Evolutionary conservation across 805 yeast species (phyloP).

Genomic region (Wickerhamiella allomyrinae): DNA sequence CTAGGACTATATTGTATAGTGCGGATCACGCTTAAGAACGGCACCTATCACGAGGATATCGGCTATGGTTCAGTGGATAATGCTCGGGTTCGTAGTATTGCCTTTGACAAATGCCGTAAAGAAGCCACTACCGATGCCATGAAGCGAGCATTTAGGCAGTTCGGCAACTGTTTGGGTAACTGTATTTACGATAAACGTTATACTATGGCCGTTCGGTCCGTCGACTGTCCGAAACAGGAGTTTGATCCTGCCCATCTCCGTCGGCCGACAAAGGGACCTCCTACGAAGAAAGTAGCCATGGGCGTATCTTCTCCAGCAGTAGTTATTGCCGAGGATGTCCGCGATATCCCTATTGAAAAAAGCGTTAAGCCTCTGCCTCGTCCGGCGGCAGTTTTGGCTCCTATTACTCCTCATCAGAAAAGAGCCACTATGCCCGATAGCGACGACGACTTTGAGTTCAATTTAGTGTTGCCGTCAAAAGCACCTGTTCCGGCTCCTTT

Average conservation of each 20-base stretch:
- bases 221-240: conserved; percentile 14
- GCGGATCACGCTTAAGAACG: conserved; percentile 53
- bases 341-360: too few relatives aligned
- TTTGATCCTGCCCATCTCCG: conserved; percentile 15
- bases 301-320: background rate
- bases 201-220: conserved; percentile 31
- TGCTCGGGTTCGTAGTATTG: conserved; percentile 29
- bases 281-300: background rate
- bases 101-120: conserved; percentile 64
- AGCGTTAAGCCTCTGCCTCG: background rate
- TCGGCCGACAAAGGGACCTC: conserved; percentile 10
- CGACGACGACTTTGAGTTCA: background rate
- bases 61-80: conserved; percentile 59
- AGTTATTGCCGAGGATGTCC: too few relatives aligned
- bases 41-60: conserved; percentile 53
- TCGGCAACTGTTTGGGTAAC: conserved; percentile 60
- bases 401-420: background rate
- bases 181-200: conserved; percentile 26
- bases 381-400: background rate
- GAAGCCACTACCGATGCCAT: conserved; percentile 69
- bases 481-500: background rate
- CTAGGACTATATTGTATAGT: conserved; percentile 31
- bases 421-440: background rate
- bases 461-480: background rate
- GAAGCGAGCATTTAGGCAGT: conserved; percentile 63